Conservation (phyloP, 2,329 filamentous ascomycete genomes). For the Trichoderma afroharzianum region DNA sequence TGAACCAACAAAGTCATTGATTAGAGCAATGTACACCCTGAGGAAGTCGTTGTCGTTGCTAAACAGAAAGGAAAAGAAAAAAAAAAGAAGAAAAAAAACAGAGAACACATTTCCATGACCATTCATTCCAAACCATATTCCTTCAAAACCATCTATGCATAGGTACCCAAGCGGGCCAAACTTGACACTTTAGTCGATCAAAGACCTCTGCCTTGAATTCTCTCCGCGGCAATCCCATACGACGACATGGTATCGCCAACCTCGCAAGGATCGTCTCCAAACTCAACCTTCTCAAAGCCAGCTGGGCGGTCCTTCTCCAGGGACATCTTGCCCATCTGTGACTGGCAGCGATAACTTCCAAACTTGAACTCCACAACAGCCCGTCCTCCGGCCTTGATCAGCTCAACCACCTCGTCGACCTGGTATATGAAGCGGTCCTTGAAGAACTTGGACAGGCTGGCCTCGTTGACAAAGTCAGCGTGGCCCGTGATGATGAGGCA, state of each 20-base stretch:
- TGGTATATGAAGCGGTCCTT: conserved; percentile 43
- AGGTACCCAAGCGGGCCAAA: neutral
- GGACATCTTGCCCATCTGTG: conserved; percentile 44
- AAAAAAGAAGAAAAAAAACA: neutral
- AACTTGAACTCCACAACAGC: conserved; percentile 49
- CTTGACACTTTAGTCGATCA: conserved; percentile 14
- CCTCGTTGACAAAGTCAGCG: conserved; percentile 40
- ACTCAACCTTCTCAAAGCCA: conserved; percentile 38
- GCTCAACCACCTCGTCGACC: conserved; percentile 40
- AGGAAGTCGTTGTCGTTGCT: neutral
- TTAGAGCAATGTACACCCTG: neutral
- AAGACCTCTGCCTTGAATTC: conserved; percentile 33
- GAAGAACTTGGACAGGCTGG: conserved; percentile 41
- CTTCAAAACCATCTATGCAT: neutral
- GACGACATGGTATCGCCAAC: conserved; percentile 31
- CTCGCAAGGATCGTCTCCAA: conserved; percentile 38
- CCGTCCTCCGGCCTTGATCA: conserved; percentile 27
- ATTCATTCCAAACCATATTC: neutral
- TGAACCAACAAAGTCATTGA: neutral
- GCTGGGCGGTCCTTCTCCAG: conserved; percentile 34
- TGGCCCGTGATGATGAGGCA: conserved; percentile 50
- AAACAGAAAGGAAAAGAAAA: neutral
- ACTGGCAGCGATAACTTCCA: conserved; percentile 53
- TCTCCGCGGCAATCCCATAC: conserved; percentile 31
- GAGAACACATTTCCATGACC: neutral